Evolutionary conservation across 75 land plant genomes (phyloP).

Genomic region (Chamaecyparis obtusa): DNA sequence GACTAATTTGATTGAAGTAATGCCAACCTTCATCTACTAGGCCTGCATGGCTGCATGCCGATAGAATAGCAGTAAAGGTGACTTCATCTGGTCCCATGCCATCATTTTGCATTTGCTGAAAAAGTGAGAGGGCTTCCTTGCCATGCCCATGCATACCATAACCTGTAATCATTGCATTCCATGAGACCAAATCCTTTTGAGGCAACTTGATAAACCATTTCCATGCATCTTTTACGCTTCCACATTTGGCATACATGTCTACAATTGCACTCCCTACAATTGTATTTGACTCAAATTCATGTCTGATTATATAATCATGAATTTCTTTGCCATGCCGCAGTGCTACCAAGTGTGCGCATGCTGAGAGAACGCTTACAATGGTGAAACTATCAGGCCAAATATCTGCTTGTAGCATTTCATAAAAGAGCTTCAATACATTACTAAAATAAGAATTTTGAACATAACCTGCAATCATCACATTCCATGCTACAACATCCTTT

Average conservation of each 20-base stretch:
- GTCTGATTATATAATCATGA: slow-evolving; percentile 45
- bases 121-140: slow-evolving; percentile 37
- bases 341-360: slow-evolving; percentile 39
- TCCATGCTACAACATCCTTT: slow-evolving; percentile 63
- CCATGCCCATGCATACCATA: slow-evolving; percentile 58
- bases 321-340: slow-evolving; percentile 44
- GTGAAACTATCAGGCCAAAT: slow-evolving; percentile 39
- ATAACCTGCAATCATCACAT: slow-evolving; percentile 63
- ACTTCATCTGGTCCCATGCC: slow-evolving; percentile 46
- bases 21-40: slow-evolving; percentile 58
- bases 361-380: slow-evolving; percentile 49
- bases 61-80: slow-evolving; percentile 45
- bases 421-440: slow-evolving; percentile 47
- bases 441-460: slow-evolving; percentile 38
- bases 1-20: slow-evolving; percentile 42
- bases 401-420: slow-evolving; percentile 28
- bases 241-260: slow-evolving; percentile 77
- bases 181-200: slow-evolving; percentile 45
- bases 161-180: slow-evolving; percentile 70
- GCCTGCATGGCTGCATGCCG: slow-evolving; percentile 70
- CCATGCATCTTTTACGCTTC: slow-evolving; percentile 34
- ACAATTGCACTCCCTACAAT: slow-evolving; percentile 66
- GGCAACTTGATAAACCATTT: slow-evolving; percentile 48
- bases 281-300: slow-evolving; percentile 33
- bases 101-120: slow-evolving; percentile 36